Evolutionary conservation across 2,329 filamentous ascomycete species (phyloP), one percentile per base, ranked within the genome.

Genomic region (Fusarium acutatum): DNA sequence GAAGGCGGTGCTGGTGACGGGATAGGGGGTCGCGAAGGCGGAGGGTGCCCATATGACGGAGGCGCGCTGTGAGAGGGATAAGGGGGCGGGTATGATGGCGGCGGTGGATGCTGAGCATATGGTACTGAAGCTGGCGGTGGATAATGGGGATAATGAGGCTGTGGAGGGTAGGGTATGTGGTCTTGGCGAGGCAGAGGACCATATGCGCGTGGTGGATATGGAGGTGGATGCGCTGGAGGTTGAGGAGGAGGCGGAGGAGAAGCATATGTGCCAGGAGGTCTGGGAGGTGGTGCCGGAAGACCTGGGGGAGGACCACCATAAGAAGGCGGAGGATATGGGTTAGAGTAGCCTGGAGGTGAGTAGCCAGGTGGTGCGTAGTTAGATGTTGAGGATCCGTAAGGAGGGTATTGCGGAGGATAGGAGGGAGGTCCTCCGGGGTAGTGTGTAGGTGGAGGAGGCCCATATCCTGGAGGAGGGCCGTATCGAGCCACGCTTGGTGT

Each of bases 321-420:
- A 34, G 64, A 60, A 37, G 74, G 74, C n/a, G 79, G 78, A 50
- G 71, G 73, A 52, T 78, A 79, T 12, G 75, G 54, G 24, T 78
- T 69, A 40, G 74, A 67, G 43, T 78, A 80, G 17, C 71, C 66
- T 20, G 77, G 74, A 20, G 75, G 77, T 24, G 75, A 73, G 37
- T 80, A 81, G 20, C 73, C 72, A 40, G 78, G 69, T 17, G 78
- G 67, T 20, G 78, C 63, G 60, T 80, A 80, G 35, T 64, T 69
- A 44, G 73, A 50, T 47, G 71, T 46, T 65, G 77, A 28, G 28
- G 68, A 57, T 46, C 74, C 70, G 59, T 79, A 77, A 22, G 74
- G 73, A 44, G 70, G 72, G 58, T 77, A 78, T 50, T 68, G 64
- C 20, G 68, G 61, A 66, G 73, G 69, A 64, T 72, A 78, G 37